Percentiles rank a stretch among this genome's conserved stretches.
Evolutionary conservation across 768 basidiomycete genomes (phyloP).

Genomic region (Daedaleopsis sinensis): DNA sequence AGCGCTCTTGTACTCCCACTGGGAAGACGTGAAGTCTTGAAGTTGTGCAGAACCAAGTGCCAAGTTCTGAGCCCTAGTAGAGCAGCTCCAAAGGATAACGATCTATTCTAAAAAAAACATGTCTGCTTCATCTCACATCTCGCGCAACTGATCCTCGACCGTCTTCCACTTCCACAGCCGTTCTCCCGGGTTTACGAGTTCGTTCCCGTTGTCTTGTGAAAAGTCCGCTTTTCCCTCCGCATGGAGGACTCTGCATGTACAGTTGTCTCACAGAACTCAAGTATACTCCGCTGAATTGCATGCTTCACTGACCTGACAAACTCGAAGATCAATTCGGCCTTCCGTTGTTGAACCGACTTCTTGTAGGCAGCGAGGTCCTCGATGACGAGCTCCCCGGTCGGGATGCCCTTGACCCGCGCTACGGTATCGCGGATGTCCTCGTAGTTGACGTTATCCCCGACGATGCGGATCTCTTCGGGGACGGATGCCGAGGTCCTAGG

Average conservation of each 20-base stretch:
- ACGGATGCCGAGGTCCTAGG: conserved; percentile 15
- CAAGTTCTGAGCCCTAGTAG: no score
- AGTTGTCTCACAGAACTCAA: no score
- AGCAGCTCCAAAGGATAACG: no score
- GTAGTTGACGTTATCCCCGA: conserved; percentile 15
- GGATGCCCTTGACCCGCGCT: conserved; percentile 10
- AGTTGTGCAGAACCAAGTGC: no score
- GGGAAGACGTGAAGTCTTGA: no score
- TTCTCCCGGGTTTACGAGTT: conserved; percentile 26
- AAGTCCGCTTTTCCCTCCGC: conserved; percentile 26
- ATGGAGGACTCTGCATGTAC: conserved; percentile 11
- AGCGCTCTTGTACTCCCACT: no score
- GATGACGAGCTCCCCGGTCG: conserved; percentile 16
- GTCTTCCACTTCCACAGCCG: conserved; percentile 28
- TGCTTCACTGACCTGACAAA: no score
- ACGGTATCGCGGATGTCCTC: conserved; percentile 15
- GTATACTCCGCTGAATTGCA: no score
- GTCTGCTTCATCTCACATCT: no score
- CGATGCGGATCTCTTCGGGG: conserved; percentile 25
- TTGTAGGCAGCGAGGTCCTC: conserved; percentile 7
- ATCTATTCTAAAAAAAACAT: no score
- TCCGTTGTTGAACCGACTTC: conserved; percentile 10
- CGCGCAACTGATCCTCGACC: conserved; percentile 11
- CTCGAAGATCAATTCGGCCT: neutral
- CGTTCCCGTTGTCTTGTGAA: conserved; percentile 22